These are phyloP conservation scores for Solanum bulbocastanum DNA, from an alignment of 257 asterid species.

Conservation along the genomic window DNA sequence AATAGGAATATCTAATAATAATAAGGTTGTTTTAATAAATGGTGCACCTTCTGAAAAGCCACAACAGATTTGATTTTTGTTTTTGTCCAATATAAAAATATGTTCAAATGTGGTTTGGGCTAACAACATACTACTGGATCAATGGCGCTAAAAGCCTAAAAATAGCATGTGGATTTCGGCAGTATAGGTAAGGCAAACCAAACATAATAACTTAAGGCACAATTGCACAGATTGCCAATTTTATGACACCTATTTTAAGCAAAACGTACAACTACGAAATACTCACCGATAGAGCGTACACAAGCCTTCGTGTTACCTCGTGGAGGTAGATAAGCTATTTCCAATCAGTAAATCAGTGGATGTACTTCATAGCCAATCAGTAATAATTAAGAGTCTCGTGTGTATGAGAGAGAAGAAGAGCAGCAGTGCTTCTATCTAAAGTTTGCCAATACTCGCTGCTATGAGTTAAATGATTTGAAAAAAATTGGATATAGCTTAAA, in stretches of 20 bases:
- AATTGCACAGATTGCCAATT: not conserved
- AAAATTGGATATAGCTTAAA: not conserved
- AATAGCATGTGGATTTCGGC: not conserved
- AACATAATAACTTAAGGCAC: not conserved
- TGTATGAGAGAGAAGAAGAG: too few species aligned
- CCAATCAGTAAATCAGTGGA: too few species aligned
- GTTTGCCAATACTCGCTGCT: not conserved
- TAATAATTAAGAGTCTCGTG: too few species aligned
- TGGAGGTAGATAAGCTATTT: too few species aligned
- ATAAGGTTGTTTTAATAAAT: not conserved
- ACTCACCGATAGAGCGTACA: too few species aligned
- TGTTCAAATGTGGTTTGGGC: not conserved
- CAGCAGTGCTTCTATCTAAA: not conserved
- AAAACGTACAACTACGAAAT: too few species aligned
- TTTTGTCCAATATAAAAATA: not conserved
- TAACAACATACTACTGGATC: not conserved
- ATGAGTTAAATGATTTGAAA: not conserved
- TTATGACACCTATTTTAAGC: not conserved
- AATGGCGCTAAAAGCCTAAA: not conserved
- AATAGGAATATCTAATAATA: not conserved
- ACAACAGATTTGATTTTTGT: not conserved
- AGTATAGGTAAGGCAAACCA: not conserved
- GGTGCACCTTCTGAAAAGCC: not conserved
- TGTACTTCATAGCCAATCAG: not conserved
- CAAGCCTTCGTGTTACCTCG: too few species aligned